Percentiles rank a stretch among this genome's conserved stretches.
Conservation (phyloP, 805 yeast genomes). For the Candida tibetensis region DNA sequence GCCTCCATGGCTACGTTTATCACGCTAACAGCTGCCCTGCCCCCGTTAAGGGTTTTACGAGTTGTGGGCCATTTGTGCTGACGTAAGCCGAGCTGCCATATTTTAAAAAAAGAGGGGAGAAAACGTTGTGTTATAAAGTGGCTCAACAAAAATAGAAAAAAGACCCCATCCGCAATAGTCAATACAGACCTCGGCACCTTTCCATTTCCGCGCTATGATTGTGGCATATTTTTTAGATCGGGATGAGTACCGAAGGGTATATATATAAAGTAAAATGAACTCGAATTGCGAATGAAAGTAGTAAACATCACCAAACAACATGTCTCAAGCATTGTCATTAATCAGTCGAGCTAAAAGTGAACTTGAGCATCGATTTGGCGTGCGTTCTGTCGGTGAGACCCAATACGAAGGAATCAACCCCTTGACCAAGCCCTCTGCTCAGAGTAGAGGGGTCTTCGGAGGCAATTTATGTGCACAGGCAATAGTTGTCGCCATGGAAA, state of each 20-base stretch:
- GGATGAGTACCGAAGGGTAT: not conserved
- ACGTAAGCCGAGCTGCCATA: no score
- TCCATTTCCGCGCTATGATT: no score
- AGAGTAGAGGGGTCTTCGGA: conserved; percentile 38
- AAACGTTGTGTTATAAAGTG: no score
- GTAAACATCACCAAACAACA: not conserved
- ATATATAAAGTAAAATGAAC: not conserved
- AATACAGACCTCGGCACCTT: no score
- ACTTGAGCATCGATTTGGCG: conserved; percentile 10
- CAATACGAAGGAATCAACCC: conserved; percentile 16
- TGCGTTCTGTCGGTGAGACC: conserved; percentile 8
- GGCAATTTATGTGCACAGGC: conserved; percentile 39
- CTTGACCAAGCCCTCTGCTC: conserved; percentile 19
- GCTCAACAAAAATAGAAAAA: no score
- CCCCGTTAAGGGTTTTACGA: no score
- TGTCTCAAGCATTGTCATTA: conserved; percentile 2
- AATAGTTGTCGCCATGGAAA: conserved; percentile 34
- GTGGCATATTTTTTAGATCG: not conserved
- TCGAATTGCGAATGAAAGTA: not conserved
- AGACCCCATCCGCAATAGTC: no score
- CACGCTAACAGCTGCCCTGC: no score
- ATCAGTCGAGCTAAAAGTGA: not conserved
- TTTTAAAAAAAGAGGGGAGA: no score
- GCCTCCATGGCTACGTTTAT: no score
- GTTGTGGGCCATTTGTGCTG: no score